phyloP scores from a whole-genome alignment of 345 rosid species.

The Moringa oleifera region DNA sequence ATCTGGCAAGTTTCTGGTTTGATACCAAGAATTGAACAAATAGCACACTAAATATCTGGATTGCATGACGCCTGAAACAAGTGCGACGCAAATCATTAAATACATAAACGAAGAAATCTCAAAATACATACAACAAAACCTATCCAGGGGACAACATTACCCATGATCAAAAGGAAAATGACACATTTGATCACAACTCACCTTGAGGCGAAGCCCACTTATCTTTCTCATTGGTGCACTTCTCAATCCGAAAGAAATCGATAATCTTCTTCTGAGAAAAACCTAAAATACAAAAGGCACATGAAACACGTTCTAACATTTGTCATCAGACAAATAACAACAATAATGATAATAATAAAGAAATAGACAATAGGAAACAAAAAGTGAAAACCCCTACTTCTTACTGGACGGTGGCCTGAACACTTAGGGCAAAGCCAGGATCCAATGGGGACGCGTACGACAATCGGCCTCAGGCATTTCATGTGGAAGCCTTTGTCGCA shows the following conservation, averaged over 20 bases:
- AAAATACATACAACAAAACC: not conserved
- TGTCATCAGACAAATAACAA: conserved; percentile 1
- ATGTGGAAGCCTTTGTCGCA: conserved; percentile 88
- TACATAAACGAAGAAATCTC: not conserved
- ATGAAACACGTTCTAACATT: conserved; percentile 4
- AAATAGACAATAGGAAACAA: not conserved
- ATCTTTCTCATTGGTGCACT: conserved; percentile 23
- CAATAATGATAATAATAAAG: not conserved
- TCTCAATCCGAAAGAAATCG: conserved; percentile 75
- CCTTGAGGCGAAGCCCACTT: conserved; percentile 46
- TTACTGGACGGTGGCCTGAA: conserved; percentile 64
- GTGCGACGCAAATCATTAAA: not conserved
- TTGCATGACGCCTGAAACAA: not conserved
- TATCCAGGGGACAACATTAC: not conserved
- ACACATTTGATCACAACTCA: conserved; percentile 15
- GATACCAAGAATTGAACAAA: not conserved
- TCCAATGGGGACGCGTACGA: conserved; percentile 73
- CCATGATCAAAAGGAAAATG: not conserved
- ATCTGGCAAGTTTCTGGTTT: no score
- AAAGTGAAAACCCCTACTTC: conserved; percentile 54
- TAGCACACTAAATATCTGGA: not conserved
- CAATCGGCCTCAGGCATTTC: conserved; percentile 83
- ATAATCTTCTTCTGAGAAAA: conserved; percentile 82
- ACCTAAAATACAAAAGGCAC: conserved; percentile 29
- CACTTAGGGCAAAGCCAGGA: conserved; percentile 73